Evolutionary conservation across 2,329 filamentous ascomycete species (phyloP).

Genomic region (Cladosporium colombiae): DNA sequence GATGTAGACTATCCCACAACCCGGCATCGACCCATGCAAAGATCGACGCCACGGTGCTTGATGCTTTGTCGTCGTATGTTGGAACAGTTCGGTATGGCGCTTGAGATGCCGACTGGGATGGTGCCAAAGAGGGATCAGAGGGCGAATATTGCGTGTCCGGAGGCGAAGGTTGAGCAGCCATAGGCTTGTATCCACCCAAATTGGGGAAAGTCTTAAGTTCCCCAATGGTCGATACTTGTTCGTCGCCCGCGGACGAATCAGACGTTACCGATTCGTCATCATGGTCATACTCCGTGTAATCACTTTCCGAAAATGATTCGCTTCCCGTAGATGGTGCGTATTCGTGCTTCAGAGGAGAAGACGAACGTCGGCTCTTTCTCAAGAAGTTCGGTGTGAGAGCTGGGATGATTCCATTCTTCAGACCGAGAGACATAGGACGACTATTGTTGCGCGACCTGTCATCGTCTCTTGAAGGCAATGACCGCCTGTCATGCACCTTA

Average conservation of each 20-base stretch:
- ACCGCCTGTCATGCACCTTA: constrained; percentile 36
- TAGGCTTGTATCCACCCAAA: constrained; percentile 33
- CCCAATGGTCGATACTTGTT: constrained; percentile 33
- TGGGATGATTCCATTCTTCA: constrained; percentile 32
- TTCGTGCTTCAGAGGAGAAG: constrained; percentile 94
- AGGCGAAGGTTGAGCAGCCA: constrained; percentile 32
- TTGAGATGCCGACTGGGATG: constrained; percentile 82
- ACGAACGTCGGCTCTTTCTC: constrained; percentile 66
- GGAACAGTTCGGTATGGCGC: constrained; percentile 61
- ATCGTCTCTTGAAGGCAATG: neutral
- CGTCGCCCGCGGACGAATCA: constrained; percentile 53
- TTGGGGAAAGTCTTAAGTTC: constrained; percentile 39
- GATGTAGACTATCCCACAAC: constrained; percentile 61
- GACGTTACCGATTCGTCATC: constrained; percentile 52
- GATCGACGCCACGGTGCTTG: constrained; percentile 59
- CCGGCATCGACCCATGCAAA: constrained; percentile 66
- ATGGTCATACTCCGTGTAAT: constrained; percentile 51
- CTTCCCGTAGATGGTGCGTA: constrained; percentile 83
- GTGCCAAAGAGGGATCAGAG: constrained; percentile 61
- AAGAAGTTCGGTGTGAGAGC: constrained; percentile 40
- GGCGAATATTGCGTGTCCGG: constrained; percentile 39
- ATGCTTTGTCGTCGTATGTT: constrained; percentile 50
- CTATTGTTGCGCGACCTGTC: constrained; percentile 10
- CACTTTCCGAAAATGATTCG: constrained; percentile 60
- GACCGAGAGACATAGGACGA: constrained; percentile 24